Evolutionary conservation across 495 filamentous ascomycete genomes (phyloP).

Genomic region (Pyronema omphalodes): DNA sequence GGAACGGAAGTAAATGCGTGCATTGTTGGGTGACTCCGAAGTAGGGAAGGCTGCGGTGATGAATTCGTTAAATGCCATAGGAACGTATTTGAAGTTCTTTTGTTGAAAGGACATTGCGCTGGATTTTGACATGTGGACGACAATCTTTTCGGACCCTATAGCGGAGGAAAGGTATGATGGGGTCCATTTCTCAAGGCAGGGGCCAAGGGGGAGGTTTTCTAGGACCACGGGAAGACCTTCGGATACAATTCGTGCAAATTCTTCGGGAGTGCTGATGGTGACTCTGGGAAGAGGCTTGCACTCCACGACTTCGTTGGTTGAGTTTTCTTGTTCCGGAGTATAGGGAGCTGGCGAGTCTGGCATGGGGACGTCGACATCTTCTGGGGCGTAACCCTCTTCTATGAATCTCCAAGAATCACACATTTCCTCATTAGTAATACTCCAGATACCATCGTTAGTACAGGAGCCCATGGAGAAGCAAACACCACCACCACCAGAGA

Average conservation of each 20-base stretch:
- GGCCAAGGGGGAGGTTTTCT: conserved; percentile 44
- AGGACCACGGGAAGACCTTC: conserved; percentile 47
- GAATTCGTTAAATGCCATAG: conserved; percentile 49
- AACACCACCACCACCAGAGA: conserved; percentile 67
- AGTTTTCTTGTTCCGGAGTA: neutral
- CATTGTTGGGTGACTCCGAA: conserved; percentile 27
- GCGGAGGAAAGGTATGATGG: conserved; percentile 48
- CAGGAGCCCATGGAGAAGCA: conserved; percentile 77
- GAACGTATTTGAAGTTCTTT: conserved; percentile 68
- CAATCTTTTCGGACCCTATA: conserved; percentile 46
- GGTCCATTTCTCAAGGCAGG: conserved; percentile 49
- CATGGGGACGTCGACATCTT: neutral
- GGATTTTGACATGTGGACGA: conserved; percentile 47
- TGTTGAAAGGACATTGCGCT: conserved; percentile 57
- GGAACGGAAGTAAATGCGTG: conserved; percentile 55
- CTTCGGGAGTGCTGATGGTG: conserved; percentile 30
- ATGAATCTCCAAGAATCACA: conserved; percentile 8
- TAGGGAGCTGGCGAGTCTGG: neutral
- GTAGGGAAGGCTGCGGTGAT: conserved; percentile 36
- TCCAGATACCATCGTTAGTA: conserved; percentile 46
- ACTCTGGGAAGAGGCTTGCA: conserved; percentile 20
- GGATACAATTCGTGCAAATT: conserved; percentile 41
- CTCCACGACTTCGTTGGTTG: neutral
- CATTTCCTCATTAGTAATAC: conserved; percentile 16
- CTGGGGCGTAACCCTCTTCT: conserved; percentile 5